Evolutionary conservation across 73 alveolate genomes (phyloP).

Genomic region (Paramecium sonneborni): DNA sequence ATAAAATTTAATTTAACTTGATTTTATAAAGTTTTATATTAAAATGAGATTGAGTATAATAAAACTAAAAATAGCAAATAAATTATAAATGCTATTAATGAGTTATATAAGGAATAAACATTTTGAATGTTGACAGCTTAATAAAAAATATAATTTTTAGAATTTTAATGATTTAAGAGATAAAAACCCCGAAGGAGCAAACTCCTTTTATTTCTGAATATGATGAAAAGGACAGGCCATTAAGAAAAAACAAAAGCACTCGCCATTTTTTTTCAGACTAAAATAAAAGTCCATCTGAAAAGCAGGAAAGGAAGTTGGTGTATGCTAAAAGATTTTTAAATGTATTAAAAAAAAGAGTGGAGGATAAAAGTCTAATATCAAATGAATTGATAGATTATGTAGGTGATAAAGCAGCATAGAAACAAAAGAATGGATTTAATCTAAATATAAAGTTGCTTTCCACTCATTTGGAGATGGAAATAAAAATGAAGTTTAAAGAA

Average conservation of each 20-base stretch:
- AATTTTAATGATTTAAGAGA: not conserved
- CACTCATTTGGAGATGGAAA: not conserved
- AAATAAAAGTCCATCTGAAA: not conserved
- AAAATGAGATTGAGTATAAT: too few relatives aligned
- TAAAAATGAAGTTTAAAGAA: not conserved
- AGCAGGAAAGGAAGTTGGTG: not conserved
- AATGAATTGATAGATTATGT: not conserved
- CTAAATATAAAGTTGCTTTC: not conserved
- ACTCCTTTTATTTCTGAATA: not conserved
- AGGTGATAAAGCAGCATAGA: not conserved
- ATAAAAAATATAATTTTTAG: not conserved
- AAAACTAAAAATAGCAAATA: too few relatives aligned
- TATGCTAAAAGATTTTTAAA: not conserved
- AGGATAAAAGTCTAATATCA: not conserved
- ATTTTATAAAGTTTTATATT: too few relatives aligned
- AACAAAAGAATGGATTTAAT: not conserved
- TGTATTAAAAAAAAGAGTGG: not conserved
- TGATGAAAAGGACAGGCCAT: not conserved
- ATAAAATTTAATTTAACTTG: too few relatives aligned
- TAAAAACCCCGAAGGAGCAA: not conserved
- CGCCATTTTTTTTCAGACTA: not conserved
- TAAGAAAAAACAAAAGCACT: not conserved
- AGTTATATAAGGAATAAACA: too few relatives aligned
- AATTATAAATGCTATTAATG: too few relatives aligned
- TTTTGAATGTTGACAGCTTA: not conserved